phyloP scores from a whole-genome alignment of 441 rosid species.

The Erysimum cheiri region DNA sequence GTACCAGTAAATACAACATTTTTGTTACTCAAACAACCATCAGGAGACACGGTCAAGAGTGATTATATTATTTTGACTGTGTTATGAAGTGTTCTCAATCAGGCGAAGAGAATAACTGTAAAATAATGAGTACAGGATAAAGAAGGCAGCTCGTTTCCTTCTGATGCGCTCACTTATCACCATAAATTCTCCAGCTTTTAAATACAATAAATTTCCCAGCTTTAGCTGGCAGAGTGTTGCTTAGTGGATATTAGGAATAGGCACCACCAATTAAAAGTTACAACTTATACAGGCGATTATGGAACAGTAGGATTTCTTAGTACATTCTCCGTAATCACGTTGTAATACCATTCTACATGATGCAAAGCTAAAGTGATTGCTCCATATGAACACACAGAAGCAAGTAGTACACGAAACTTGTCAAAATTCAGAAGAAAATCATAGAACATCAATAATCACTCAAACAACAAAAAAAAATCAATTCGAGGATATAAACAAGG shows the following conservation, averaged over 20 bases:
- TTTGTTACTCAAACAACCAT: conserved; percentile 4
- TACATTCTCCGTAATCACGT: conserved; percentile 2
- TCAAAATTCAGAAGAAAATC: not conserved
- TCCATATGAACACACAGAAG: not conserved
- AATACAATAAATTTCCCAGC: not conserved
- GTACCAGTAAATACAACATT: not conserved
- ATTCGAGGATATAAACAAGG: not conserved
- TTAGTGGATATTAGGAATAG: not conserved
- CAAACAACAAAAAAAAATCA: too few relatives aligned
- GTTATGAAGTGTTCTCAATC: not conserved
- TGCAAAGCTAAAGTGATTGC: not conserved
- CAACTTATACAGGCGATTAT: not conserved
- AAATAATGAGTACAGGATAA: not conserved
- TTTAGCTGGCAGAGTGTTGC: conserved; percentile 6
- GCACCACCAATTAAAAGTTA: not conserved
- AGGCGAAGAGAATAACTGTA: conserved; percentile 1
- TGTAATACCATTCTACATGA: conserved; percentile 6
- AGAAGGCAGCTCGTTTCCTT: not conserved
- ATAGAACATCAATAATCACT: conserved; percentile 3
- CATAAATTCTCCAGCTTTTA: conserved; percentile 10
- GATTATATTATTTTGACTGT: not conserved
- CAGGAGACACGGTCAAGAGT: too few relatives aligned
- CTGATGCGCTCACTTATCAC: not conserved
- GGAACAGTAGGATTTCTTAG: not conserved
- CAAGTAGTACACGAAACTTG: not conserved